Evolutionary conservation across 352 stramenopile genomes (phyloP).

Genomic region (Pythium scleroteichum): DNA sequence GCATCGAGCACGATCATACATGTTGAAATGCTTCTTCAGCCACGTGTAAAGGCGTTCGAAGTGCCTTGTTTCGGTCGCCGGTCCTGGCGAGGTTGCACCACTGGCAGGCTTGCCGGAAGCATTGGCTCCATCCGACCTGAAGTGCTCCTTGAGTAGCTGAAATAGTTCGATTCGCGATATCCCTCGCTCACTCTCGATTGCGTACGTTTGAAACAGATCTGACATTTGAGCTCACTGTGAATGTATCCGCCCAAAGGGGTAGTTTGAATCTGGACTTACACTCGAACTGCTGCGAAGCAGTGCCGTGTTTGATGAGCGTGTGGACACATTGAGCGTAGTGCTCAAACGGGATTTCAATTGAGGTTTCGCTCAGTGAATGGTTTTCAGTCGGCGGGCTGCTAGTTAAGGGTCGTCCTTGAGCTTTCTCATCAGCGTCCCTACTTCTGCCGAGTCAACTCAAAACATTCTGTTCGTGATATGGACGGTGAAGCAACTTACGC

Average conservation of each 20-base stretch:
- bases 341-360: conserved; percentile 40
- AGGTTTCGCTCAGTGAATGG: conserved; percentile 3
- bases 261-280: conserved; percentile 33
- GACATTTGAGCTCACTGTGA: not conserved
- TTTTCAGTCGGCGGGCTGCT: too few species aligned
- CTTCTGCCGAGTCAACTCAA: too few species aligned
- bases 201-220: conserved; percentile 65
- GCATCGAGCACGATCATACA: conserved; percentile 40
- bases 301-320: conserved; percentile 48
- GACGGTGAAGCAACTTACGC: not conserved
- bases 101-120: not conserved
- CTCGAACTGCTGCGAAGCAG: conserved; percentile 48
- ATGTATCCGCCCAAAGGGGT: not conserved
- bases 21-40: conserved; percentile 67
- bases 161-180: conserved; percentile 60
- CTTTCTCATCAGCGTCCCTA: too few species aligned
- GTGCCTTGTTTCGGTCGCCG: conserved; percentile 37
- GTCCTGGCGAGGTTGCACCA: not conserved
- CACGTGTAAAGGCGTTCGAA: conserved; percentile 75
- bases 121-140: not conserved
- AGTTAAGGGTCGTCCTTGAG: too few species aligned
- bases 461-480: too few species aligned
- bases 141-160: conserved; percentile 61
- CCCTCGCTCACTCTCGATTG: conserved; percentile 47
- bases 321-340: conserved; percentile 52